Evolutionary conservation across 768 basidiomycete genomes (phyloP).

Genomic region (Russula vinacea): DNA sequence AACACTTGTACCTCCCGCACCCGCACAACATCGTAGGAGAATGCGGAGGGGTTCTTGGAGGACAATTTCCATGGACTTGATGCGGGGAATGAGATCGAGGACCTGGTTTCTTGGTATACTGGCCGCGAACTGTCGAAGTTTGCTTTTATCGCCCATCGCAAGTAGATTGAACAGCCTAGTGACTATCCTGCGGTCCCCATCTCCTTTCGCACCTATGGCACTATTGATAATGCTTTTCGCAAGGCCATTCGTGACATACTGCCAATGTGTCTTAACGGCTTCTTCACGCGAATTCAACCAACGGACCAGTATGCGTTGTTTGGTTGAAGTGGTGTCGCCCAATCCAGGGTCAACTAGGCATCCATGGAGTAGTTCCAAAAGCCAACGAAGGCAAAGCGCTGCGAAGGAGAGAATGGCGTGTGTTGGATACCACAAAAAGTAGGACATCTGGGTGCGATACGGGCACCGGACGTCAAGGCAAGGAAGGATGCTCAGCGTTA

Average conservation of each 20-base stretch:
- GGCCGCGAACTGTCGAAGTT: not conserved
- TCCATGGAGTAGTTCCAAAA: not conserved
- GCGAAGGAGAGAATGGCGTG: not conserved
- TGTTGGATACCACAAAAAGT: not conserved
- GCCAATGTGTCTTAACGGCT: not conserved
- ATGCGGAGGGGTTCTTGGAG: not conserved
- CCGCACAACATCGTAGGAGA: not conserved
- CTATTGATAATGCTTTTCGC: not conserved
- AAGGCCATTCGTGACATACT: not conserved
- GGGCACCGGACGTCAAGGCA: not conserved
- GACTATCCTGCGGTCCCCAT: not conserved
- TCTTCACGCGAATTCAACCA: too few relatives aligned
- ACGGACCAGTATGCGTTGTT: too few relatives aligned
- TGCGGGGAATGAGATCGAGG: not conserved
- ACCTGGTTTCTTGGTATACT: not conserved
- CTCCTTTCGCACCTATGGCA: not conserved
- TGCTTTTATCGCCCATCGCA: not conserved
- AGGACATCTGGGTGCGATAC: not conserved
- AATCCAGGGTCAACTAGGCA: too few relatives aligned
- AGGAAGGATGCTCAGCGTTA: not conserved
- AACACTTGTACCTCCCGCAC: too few relatives aligned
- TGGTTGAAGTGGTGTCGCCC: conserved; percentile 29
- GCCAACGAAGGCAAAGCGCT: not conserved
- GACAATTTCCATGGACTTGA: not conserved
- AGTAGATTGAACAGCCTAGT: not conserved